A percentile compares a stretch with the other conserved stretches of the same genome.
Evolutionary conservation across 129 eudicot species (phyloP).

Genomic region (Heracleum sosnowskyi): DNA sequence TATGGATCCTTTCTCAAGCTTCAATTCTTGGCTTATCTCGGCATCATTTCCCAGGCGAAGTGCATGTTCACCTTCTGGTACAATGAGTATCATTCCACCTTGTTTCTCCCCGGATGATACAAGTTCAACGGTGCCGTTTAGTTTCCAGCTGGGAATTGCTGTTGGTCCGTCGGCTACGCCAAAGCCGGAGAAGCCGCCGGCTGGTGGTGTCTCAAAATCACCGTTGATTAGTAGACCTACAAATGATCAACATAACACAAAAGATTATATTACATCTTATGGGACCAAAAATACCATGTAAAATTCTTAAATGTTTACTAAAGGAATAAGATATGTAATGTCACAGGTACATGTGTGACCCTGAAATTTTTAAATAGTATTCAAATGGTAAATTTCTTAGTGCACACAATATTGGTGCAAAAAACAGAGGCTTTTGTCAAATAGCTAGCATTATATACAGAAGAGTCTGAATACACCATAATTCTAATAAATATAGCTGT

Average conservation of each 20-base stretch:
- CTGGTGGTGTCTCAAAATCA: slow-evolving; percentile 82
- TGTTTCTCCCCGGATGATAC: slow-evolving; percentile 88
- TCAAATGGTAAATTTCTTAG: not conserved
- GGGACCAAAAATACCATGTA: not conserved
- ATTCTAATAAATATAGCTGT: not conserved
- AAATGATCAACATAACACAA: not conserved
- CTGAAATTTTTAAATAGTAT: not conserved
- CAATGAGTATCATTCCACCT: slow-evolving; percentile 97
- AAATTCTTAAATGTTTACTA: no score
- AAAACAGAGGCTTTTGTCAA: not conserved
- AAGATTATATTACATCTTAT: not conserved
- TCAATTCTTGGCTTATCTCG: slow-evolving; percentile 61
- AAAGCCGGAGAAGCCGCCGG: slow-evolving; percentile 56
- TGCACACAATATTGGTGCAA: not conserved
- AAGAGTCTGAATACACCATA: not conserved
- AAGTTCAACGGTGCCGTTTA: slow-evolving; percentile 74
- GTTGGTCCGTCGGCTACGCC: slow-evolving; percentile 45
- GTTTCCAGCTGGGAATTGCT: slow-evolving; percentile 66
- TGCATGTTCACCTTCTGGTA: slow-evolving; percentile 87
- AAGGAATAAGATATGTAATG: no score
- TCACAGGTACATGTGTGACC: no score
- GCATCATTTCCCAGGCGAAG: slow-evolving; percentile 93
- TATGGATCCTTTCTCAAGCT: slow-evolving; percentile 61
- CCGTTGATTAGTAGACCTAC: slow-evolving; percentile 72
- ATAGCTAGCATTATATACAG: not conserved